Conservation (phyloP, 73 alveolate species). For the Paramecium sonneborni region DNA sequence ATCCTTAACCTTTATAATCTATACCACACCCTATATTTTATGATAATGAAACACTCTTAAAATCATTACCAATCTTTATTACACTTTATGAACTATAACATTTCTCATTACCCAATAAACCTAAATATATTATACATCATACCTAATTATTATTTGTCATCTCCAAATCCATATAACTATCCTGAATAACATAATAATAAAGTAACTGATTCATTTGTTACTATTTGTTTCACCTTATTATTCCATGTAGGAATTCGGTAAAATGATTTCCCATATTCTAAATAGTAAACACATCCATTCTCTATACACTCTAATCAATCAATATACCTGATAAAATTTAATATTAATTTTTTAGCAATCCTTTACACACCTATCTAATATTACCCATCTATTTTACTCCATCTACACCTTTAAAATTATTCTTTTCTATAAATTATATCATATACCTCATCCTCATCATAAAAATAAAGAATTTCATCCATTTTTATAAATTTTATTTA, state of each 20-base stretch:
- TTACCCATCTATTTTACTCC: background rate
- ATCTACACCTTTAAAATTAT: background rate
- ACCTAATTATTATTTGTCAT: constrained; percentile 5
- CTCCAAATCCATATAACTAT: constrained; percentile 10
- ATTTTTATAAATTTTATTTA: constrained; percentile 13
- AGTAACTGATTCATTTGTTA: background rate
- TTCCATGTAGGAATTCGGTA: background rate
- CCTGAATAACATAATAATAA: background rate
- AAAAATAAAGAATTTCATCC: constrained; percentile 18
- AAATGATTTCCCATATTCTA: constrained; percentile 16
- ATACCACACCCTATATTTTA: background rate
- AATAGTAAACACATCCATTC: constrained; percentile 33
- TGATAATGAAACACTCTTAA: background rate
- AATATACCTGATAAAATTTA: background rate
- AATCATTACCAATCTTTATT: background rate
- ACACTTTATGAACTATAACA: background rate
- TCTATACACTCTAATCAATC: background rate
- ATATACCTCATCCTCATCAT: constrained; percentile 36
- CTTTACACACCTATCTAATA: background rate
- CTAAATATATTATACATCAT: background rate
- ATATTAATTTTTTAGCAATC: background rate
- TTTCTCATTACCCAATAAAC: constrained; percentile 29
- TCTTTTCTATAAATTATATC: background rate
- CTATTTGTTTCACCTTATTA: background rate
- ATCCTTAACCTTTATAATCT: background rate